Conservation (phyloP, 2,329 filamentous ascomycete species). For the Dendrostoma leiphaemia region DNA sequence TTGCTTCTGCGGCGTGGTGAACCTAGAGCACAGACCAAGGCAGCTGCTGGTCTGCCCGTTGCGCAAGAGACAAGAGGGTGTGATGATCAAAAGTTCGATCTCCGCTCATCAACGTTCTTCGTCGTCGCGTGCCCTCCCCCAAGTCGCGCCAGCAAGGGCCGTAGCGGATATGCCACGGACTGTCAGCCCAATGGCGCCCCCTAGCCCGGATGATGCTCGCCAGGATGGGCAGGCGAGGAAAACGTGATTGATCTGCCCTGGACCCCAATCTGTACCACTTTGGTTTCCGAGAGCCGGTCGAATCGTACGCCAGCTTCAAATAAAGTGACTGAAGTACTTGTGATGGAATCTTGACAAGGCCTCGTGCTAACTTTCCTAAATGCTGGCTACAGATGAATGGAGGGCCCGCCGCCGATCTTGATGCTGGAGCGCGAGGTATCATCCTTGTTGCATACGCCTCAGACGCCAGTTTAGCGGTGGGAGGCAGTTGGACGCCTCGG, state of each 20-base stretch:
- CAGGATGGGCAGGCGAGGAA: neutral
- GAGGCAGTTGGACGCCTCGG: neutral
- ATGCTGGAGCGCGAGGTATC: neutral
- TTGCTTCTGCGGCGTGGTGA: neutral
- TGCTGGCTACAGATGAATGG: no score
- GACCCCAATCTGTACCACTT: neutral
- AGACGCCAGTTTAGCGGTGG: neutral
- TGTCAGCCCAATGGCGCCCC: slow-evolving; percentile 1
- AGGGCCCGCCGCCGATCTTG: neutral
- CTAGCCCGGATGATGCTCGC: neutral
- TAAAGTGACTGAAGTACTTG: neutral
- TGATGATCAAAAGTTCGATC: slow-evolving; percentile 1
- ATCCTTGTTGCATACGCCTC: neutral
- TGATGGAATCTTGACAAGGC: neutral
- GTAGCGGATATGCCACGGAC: neutral
- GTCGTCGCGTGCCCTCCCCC: slow-evolving; percentile 1
- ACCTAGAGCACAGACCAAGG: neutral
- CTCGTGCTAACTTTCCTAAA: neutral
- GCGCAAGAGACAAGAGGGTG: neutral
- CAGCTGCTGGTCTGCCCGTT: no score
- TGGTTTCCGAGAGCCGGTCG: neutral
- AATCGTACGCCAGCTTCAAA: neutral
- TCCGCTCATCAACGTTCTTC: neutral
- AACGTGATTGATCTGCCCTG: neutral
- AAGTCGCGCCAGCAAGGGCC: neutral